phyloP scores from a whole-genome alignment of 139 green algal species.

The Chlamydomonas sp. region DNA sequence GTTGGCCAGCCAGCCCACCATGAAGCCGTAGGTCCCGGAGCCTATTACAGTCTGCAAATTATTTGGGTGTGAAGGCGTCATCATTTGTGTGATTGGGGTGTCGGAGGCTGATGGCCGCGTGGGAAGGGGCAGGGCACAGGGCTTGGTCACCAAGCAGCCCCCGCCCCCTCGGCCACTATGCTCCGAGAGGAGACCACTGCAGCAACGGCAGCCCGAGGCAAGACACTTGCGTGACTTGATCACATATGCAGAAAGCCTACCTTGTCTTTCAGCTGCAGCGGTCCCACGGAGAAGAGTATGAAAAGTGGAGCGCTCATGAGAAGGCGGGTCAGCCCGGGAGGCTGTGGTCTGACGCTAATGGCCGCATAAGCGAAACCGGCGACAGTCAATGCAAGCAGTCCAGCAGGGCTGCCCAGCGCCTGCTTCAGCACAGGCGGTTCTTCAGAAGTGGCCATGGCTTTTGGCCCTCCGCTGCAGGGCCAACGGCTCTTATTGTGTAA shows the following conservation, averaged over 20 bases:
- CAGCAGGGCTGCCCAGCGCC: too few relatives aligned
- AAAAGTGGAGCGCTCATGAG: neutral
- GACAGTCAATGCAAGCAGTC: too few relatives aligned
- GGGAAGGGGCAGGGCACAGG: neutral
- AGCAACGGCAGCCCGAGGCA: too few relatives aligned
- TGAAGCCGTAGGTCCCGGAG: neutral
- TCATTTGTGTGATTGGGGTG: too few relatives aligned
- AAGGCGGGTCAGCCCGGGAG: neutral
- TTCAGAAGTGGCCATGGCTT: too few relatives aligned
- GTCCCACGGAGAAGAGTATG: neutral
- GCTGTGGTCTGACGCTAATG: neutral
- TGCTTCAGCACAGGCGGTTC: too few relatives aligned
- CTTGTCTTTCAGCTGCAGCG: slow-evolving; percentile 2
- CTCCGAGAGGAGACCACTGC: too few relatives aligned
- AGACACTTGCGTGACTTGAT: too few relatives aligned
- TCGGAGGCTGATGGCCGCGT: neutral
- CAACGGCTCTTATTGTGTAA: too few relatives aligned
- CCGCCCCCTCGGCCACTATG: neutral
- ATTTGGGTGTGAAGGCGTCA: too few relatives aligned
- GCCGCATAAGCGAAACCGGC: neutral
- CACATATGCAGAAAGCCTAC: neutral
- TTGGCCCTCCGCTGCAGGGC: too few relatives aligned
- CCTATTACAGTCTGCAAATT: neutral
- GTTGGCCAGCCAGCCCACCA: slow-evolving; percentile 25
- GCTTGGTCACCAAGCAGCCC: neutral